Conservation (phyloP, 2,329 filamentous ascomycete genomes). For the Huntiella savannae region DNA sequence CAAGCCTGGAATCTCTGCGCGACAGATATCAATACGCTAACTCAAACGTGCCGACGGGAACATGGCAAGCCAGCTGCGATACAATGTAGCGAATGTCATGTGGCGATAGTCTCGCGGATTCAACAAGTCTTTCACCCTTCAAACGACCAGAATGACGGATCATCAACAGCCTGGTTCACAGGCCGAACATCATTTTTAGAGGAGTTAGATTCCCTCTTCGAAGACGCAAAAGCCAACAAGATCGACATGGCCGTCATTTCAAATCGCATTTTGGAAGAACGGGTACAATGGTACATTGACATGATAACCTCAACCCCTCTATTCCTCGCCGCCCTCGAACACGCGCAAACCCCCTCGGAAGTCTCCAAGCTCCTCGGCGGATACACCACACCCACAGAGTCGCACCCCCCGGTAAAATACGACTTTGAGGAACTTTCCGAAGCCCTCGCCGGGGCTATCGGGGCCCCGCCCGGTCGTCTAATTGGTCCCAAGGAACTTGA, state of each 20-base stretch:
- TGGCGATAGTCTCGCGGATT: slow-evolving; percentile 27
- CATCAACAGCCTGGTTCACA: slow-evolving; percentile 27
- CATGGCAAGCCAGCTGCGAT: slow-evolving; percentile 25
- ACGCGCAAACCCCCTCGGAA: slow-evolving; percentile 17
- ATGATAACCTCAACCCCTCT: slow-evolving; percentile 22
- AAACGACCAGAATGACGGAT: neutral
- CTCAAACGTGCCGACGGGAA: slow-evolving; percentile 22
- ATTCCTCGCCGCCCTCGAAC: slow-evolving; percentile 19
- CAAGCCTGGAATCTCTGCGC: slow-evolving; percentile 18
- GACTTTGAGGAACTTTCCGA: slow-evolving; percentile 11
- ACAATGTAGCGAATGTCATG: slow-evolving; percentile 30
- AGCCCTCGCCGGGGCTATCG: slow-evolving; percentile 16
- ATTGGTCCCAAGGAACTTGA: slow-evolving; percentile 10
- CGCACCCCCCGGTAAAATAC: slow-evolving; percentile 6
- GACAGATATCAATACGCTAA: slow-evolving; percentile 25
- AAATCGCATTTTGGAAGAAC: slow-evolving; percentile 30
- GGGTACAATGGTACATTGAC: slow-evolving; percentile 33
- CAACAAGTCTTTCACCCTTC: slow-evolving; percentile 16
- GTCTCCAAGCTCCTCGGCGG: slow-evolving; percentile 15
- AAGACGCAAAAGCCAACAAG: slow-evolving; percentile 26
- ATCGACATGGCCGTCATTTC: slow-evolving; percentile 28
- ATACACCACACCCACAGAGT: neutral
- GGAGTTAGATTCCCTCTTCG: slow-evolving; percentile 30
- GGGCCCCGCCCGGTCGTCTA: slow-evolving; percentile 13
- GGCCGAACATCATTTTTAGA: slow-evolving; percentile 28